These are phyloP conservation scores for Plantago coronopus DNA, from an alignment of 305 asterid species.

Conservation along the genomic window DNA sequence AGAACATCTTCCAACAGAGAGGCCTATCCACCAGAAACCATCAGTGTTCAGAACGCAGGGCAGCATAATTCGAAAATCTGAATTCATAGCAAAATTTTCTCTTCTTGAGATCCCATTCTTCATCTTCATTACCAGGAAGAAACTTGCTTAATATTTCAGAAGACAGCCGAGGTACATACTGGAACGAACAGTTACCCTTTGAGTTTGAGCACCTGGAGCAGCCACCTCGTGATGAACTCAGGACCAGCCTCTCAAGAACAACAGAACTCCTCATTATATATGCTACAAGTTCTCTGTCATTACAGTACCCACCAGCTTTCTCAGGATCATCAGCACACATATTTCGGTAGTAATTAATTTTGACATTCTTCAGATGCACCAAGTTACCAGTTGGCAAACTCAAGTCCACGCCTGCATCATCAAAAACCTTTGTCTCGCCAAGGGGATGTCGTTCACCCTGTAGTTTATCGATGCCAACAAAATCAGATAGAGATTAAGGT, in stretches of 20 bases:
- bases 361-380: not conserved
- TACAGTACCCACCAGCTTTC: not conserved
- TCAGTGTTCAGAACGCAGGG: constrained; percentile 1
- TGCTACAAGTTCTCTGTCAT: not conserved
- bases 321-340: not conserved
- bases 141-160: not conserved
- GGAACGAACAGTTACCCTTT: not conserved
- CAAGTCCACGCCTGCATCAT: not conserved
- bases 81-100: not conserved
- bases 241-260: not conserved
- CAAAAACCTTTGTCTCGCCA: not conserved
- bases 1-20: too few species aligned
- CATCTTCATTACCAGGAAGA: not conserved
- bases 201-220: not conserved
- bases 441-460: too few species aligned
- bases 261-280: constrained; percentile 1
- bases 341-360: not conserved
- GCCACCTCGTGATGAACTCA: not conserved
- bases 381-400: not conserved
- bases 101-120: not conserved
- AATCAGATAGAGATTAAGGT: too few species aligned
- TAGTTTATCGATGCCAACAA: too few species aligned
- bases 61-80: not conserved
- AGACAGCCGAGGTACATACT: not conserved
- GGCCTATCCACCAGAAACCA: too few species aligned